Conservation (phyloP, 208 protist genomes). For the Trypanosoma boissoni region DNA sequence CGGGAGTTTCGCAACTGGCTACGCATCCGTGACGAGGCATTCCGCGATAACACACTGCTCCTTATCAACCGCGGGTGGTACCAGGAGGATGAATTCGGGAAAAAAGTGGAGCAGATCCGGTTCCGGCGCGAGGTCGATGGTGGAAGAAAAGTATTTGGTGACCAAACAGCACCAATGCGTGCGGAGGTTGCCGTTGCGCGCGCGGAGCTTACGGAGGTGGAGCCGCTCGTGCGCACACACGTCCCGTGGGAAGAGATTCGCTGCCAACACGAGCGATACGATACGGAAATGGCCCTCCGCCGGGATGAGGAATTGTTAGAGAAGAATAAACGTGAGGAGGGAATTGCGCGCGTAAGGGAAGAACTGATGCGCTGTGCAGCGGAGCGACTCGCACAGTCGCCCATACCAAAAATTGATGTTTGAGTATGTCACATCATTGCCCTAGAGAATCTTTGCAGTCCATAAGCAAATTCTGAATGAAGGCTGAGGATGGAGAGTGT, state of each 20-base stretch:
- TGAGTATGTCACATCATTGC: too few species aligned
- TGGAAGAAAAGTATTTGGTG: slow-evolving; percentile 33
- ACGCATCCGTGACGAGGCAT: slow-evolving; percentile 31
- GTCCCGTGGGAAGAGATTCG: slow-evolving; percentile 15
- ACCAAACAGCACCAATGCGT: slow-evolving; percentile 26
- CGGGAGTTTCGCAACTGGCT: slow-evolving; percentile 52
- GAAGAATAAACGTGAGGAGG: slow-evolving; percentile 2
- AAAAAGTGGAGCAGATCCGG: slow-evolving; percentile 24
- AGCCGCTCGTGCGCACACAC: slow-evolving; percentile 23
- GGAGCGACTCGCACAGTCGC: not conserved
- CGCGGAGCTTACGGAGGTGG: slow-evolving; percentile 18
- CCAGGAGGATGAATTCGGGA: slow-evolving; percentile 43
- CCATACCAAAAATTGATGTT: not conserved
- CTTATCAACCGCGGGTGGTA: slow-evolving; percentile 41
- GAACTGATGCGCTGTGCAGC: not conserved
- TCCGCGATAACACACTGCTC: slow-evolving; percentile 43
- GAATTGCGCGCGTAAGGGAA: not conserved
- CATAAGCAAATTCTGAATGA: too few species aligned
- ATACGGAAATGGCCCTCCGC: slow-evolving; percentile 34
- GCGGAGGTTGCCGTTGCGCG: slow-evolving; percentile 2
- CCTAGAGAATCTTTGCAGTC: too few species aligned
- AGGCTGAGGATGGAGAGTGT: too few species aligned
- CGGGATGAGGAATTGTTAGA: slow-evolving; percentile 43
- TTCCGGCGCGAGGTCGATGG: slow-evolving; percentile 13
- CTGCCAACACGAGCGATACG: slow-evolving; percentile 12